Percentiles rank a stretch among this genome's conserved stretches.
Conservation (phyloP, 2,329 filamentous ascomycete species). For the Colletotrichum liaoningense region DNA sequence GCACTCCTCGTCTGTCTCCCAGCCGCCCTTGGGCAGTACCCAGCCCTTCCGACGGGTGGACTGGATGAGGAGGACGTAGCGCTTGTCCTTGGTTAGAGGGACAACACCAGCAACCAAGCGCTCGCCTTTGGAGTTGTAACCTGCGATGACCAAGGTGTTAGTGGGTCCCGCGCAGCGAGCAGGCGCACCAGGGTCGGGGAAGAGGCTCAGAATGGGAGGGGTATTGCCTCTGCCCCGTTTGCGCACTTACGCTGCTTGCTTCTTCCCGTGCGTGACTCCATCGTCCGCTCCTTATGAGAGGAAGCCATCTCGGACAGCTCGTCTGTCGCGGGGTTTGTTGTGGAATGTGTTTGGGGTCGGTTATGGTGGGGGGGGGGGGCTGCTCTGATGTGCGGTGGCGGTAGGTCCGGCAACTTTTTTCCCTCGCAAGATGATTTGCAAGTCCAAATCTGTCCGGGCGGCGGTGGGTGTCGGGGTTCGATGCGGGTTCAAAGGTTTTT, state of each 20-base stretch:
- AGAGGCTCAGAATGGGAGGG: constrained; percentile 17
- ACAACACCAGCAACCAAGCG: constrained; percentile 95
- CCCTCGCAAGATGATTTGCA: constrained; percentile 14
- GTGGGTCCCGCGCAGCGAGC: constrained; percentile 43
- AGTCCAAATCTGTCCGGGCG: constrained; percentile 22
- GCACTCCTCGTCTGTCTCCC: constrained; percentile 94
- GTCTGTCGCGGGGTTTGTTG: constrained; percentile 17
- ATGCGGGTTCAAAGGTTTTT: constrained; percentile 32
- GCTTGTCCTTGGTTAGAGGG: constrained; percentile 86
- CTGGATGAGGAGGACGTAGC: constrained; percentile 91
- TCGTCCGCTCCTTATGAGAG: constrained; percentile 59
- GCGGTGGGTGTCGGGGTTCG: constrained; percentile 12
- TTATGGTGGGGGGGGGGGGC: constrained; percentile 14
- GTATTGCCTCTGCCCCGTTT: constrained; percentile 26
- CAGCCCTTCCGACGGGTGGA: constrained; percentile 91
- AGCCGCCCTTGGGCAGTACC: constrained; percentile 98
- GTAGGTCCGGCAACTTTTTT: constrained; percentile 29
- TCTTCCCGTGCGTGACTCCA: constrained; percentile 81
- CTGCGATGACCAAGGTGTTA: constrained; percentile 63
- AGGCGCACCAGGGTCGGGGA: constrained; percentile 34
- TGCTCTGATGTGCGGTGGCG: constrained; percentile 25
- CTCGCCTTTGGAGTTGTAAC: constrained; percentile 92
- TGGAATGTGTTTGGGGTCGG: constrained; percentile 17
- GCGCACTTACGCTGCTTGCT: constrained; percentile 81
- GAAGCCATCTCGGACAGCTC: constrained; percentile 34